These are phyloP conservation scores for Endotrypanum monterogeii DNA, from an alignment of 208 protist genomes.

Conservation along the genomic window DNA sequence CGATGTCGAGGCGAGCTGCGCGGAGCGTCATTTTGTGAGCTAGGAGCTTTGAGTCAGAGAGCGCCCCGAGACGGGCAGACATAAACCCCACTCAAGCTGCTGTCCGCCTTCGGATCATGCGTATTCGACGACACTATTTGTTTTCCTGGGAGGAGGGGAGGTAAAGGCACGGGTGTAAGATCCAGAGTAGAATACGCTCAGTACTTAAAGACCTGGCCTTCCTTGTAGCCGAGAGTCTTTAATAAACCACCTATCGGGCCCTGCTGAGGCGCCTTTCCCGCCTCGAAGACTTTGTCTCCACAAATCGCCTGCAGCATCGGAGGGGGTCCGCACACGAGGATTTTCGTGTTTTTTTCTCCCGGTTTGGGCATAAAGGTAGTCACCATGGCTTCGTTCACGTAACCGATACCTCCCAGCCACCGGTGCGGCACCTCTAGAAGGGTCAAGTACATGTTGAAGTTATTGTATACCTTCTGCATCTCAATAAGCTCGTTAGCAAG, in stretches of 20 bases:
- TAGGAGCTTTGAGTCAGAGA: neutral
- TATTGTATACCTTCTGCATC: constrained; percentile 73
- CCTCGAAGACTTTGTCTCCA: constrained; percentile 76
- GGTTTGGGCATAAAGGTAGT: constrained; percentile 83
- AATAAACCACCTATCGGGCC: constrained; percentile 70
- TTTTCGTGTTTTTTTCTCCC: constrained; percentile 65
- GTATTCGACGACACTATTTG: neutral
- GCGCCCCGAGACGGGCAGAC: neutral
- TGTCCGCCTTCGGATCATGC: neutral
- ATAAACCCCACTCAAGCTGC: neutral
- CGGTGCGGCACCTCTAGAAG: constrained; percentile 73
- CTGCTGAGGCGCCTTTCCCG: constrained; percentile 67
- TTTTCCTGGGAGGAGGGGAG: neutral
- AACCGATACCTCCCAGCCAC: constrained; percentile 85
- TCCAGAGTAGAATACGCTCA: constrained; percentile 21
- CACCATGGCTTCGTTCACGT: constrained; percentile 80
- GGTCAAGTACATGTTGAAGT: constrained; percentile 91
- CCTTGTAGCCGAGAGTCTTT: constrained; percentile 73
- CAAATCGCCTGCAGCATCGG: constrained; percentile 87
- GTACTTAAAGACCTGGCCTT: constrained; percentile 88
- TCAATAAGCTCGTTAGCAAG: constrained; percentile 86
- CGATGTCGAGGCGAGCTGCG: neutral
- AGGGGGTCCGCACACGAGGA: constrained; percentile 86
- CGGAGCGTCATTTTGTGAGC: neutral
- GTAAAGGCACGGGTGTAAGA: neutral